Base-by-base conservation (phyloP, 2,329 filamentous ascomycete species). In the Microcera coccophila region DNA sequence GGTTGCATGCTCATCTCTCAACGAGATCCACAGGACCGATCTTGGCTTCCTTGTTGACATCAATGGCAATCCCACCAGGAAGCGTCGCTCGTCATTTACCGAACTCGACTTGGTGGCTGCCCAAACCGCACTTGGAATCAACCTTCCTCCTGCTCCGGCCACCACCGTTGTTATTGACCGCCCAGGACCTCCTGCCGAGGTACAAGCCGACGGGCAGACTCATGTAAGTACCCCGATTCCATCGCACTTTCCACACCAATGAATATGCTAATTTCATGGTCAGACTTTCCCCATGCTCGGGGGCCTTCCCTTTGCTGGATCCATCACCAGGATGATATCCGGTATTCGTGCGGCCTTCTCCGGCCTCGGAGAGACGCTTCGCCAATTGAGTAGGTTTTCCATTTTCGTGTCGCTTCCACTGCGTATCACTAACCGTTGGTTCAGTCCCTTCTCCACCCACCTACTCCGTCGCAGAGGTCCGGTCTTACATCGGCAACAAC, bases 21-120 rank as follows among this genome's bases (percentile, higher is more conserved):
- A n/a, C n/a, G n/a, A n/a, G n/a, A n/a, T n/a, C n/a, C n/a, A n/a
- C n/a, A n/a, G n/a, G n/a, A n/a, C n/a, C n/a, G n/a, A n/a, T n/a
- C n/a, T n/a, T n/a, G n/a, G n/a, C n/a, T n/a, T n/a, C n/a, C n/a
- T n/a, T n/a, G n/a, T 50, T 33, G 39, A 44, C 32, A 54, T 57
- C 55, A 52, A 62, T 63, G 61, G 59, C 47, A 55, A 35, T 45
- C 44, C 45, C 37, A 57, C 56, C 38, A 58, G 48, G 49, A 63
- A 64, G 44, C 59, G 61, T 42, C 52, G 39, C 41, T 59, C 62
- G 39, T 36, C 61, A 50, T 48, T 59, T 38, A 46, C 54, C 31
- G 62, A 64, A 52, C 47, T 61, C 38, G 60, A 63, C 43, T 49
- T 65, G 42, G 50, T 62, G 51, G 57, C 52, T 41, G 47, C 55